Conservation (phyloP, 805 yeast genomes). For the Vanderwaltozyma polyspora region DNA sequence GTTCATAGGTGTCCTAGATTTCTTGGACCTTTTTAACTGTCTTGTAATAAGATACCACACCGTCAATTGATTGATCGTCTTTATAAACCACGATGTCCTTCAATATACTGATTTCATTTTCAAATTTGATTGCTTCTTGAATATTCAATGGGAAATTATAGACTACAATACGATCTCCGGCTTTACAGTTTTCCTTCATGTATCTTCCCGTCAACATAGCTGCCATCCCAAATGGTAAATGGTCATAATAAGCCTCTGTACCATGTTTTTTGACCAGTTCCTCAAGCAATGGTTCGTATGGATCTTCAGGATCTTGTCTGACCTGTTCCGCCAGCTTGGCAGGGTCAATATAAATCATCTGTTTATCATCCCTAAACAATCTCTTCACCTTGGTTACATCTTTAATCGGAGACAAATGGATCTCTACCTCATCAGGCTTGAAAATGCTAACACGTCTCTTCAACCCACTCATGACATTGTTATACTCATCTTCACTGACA, state of each 20-base stretch:
- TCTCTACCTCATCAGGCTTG: constrained; percentile 31
- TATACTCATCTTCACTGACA: constrained; percentile 32
- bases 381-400: too few species aligned
- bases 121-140: constrained; percentile 56
- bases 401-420: constrained; percentile 5
- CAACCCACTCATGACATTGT: constrained; percentile 36
- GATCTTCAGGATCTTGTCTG: constrained; percentile 32
- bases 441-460: constrained; percentile 39
- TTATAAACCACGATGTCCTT: constrained; percentile 28
- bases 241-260: constrained; percentile 10
- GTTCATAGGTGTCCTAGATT: too few species aligned
- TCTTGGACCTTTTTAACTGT: constrained; percentile 60
- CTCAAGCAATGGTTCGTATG: constrained; percentile 39
- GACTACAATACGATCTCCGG: constrained; percentile 38
- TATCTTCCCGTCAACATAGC: constrained; percentile 26
- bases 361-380: not conserved
- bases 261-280: constrained; percentile 13
- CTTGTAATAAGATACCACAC: constrained; percentile 50
- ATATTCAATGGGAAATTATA: constrained; percentile 51
- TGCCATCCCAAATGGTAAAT: constrained; percentile 28
- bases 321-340: constrained; percentile 36
- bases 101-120: constrained; percentile 50
- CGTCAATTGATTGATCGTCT: constrained; percentile 25
- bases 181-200: constrained; percentile 15
- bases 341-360: constrained; percentile 23